These are phyloP conservation scores for Eucalyptus marginata DNA, from an alignment of 345 rosid genomes.

Conservation along the genomic window DNA sequence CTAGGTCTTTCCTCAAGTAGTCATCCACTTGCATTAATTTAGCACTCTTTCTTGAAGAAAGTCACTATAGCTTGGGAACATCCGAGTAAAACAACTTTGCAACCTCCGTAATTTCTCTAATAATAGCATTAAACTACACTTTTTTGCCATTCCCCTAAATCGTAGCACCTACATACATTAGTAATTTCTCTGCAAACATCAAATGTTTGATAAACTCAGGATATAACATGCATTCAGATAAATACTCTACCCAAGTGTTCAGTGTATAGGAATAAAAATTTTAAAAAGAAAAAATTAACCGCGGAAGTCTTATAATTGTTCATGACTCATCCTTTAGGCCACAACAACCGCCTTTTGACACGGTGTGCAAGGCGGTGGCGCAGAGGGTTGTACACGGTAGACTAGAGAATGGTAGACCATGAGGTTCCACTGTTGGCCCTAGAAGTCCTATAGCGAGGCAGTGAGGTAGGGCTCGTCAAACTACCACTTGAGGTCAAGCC, in stretches of 20 bases:
- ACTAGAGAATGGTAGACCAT: constrained; percentile 38
- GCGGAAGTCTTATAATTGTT: not conserved
- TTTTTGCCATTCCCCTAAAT: not conserved
- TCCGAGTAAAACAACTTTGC: not conserved
- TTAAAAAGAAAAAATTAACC: no score
- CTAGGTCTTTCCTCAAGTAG: not conserved
- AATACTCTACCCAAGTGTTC: not conserved
- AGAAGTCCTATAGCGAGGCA: constrained; percentile 66
- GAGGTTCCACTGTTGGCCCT: constrained; percentile 67
- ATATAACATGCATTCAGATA: not conserved
- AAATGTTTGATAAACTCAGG: not conserved
- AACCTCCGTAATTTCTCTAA: no score
- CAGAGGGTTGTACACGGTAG: constrained; percentile 30
- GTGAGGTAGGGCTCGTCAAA: constrained; percentile 47
- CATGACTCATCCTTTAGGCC: not conserved
- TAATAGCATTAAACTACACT: not conserved
- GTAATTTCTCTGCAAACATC: not conserved
- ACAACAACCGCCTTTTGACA: not conserved
- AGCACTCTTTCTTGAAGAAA: not conserved
- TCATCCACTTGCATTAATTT: not conserved
- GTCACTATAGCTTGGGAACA: not conserved
- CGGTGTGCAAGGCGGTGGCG: not conserved
- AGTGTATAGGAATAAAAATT: not conserved
- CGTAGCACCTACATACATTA: not conserved
- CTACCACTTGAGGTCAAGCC: constrained; percentile 45